Conservation (phyloP, 2,329 filamentous ascomycete genomes). For the Nectriaceae sp. region DNA sequence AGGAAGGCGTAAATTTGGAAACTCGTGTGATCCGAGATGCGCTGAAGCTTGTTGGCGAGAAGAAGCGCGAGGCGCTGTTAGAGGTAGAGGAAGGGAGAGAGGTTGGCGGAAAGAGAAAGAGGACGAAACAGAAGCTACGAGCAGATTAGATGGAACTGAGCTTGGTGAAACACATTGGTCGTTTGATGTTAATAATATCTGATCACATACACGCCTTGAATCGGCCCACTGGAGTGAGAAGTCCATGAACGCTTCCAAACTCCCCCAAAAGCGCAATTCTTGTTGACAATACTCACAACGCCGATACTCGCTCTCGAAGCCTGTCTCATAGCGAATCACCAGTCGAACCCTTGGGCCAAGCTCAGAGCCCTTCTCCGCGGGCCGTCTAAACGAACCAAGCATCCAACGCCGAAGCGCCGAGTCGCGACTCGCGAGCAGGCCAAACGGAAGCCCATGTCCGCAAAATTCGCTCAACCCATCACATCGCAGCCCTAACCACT, state of each 20-base stretch:
- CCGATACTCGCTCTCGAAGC: too few species aligned
- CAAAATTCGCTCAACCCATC: too few species aligned
- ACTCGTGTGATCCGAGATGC: constrained; percentile 81
- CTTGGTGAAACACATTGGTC: background rate
- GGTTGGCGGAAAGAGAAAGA: constrained; percentile 80
- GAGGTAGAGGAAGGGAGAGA: constrained; percentile 92
- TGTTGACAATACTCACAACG: too few species aligned
- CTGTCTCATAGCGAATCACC: too few species aligned
- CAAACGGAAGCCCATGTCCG: too few species aligned
- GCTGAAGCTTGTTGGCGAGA: constrained; percentile 89
- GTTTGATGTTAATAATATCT: background rate
- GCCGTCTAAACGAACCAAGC: too few species aligned
- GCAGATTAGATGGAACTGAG: constrained; percentile 23
- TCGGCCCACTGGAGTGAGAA: background rate
- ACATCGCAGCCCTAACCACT: too few species aligned
- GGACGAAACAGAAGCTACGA: constrained; percentile 59
- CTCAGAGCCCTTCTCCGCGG: too few species aligned
- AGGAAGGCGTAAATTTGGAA: constrained; percentile 94
- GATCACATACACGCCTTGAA: too few species aligned
- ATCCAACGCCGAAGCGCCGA: too few species aligned
- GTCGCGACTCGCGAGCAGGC: too few species aligned
- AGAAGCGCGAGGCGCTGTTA: constrained; percentile 87
- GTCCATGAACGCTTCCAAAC: background rate
- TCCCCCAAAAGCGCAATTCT: background rate
- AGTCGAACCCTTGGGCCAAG: too few species aligned